Percentiles rank a stretch among this genome's conserved stretches.
Conservation (phyloP, 192 early-diverging fungal species). For the Entomortierella beljakovae region DNA sequence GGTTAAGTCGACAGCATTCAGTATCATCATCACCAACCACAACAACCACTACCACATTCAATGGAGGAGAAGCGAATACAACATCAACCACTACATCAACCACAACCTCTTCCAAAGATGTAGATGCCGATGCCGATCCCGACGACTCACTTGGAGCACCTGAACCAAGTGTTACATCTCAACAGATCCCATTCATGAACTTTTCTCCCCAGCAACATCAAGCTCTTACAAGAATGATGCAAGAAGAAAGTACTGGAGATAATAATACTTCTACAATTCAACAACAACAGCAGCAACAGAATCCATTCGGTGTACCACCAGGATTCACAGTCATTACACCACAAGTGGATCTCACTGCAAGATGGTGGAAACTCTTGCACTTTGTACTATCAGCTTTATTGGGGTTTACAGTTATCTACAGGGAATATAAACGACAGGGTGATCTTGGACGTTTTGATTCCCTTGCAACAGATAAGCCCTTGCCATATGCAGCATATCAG, state of each 20-base stretch:
- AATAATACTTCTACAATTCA: slow-evolving; percentile 10
- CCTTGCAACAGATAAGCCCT: slow-evolving; percentile 34
- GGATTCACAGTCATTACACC: slow-evolving; percentile 52
- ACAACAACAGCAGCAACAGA: slow-evolving; percentile 17
- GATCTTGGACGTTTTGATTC: slow-evolving; percentile 43
- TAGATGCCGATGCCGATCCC: slow-evolving; percentile 57
- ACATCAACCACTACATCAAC: neutral
- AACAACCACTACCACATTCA: neutral
- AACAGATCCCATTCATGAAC: slow-evolving; percentile 30
- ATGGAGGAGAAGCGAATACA: neutral
- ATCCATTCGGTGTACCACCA: slow-evolving; percentile 37
- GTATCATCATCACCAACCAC: slow-evolving; percentile 2
- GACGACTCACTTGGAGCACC: slow-evolving; percentile 62
- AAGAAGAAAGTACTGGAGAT: slow-evolving; percentile 18
- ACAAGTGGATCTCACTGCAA: slow-evolving; percentile 44
- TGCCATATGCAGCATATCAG: slow-evolving; percentile 33
- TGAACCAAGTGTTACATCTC: slow-evolving; percentile 2
- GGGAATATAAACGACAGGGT: slow-evolving; percentile 38
- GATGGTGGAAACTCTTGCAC: slow-evolving; percentile 66
- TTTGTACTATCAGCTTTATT: slow-evolving; percentile 57
- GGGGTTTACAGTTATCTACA: slow-evolving; percentile 54
- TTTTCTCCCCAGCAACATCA: slow-evolving; percentile 29
- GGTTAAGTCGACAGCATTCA: slow-evolving; percentile 15
- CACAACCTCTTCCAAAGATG: slow-evolving; percentile 7
- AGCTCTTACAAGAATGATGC: slow-evolving; percentile 32